A percentile compares a stretch with the other conserved stretches of the same genome.
Conservation (phyloP, 2,329 filamentous ascomycete species). For the Calonectria crousiana region DNA sequence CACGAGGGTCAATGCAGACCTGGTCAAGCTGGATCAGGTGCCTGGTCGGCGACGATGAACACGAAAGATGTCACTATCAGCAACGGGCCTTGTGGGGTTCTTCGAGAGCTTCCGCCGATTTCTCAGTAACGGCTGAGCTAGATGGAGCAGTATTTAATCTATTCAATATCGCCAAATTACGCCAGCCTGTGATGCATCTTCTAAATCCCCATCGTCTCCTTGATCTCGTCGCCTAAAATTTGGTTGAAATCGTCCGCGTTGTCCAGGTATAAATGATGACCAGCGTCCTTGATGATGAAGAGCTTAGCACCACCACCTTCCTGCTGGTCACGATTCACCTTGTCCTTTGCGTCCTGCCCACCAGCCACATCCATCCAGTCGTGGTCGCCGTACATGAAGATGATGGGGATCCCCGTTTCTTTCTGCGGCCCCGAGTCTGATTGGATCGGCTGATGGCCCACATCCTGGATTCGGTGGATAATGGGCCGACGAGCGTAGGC, state of each 20-base stretch:
- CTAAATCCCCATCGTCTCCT: neutral
- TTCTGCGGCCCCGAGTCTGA: constrained; percentile 42
- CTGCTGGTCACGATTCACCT: constrained; percentile 67
- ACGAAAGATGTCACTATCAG: neutral
- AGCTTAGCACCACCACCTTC: neutral
- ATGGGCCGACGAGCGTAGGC: constrained; percentile 91
- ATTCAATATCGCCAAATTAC: neutral
- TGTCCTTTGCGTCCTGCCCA: constrained; percentile 83
- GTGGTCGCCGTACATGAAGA: constrained; percentile 97
- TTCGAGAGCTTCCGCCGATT: neutral
- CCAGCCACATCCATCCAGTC: constrained; percentile 99
- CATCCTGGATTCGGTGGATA: constrained; percentile 87
- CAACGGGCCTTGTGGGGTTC: neutral
- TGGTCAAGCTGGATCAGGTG: neutral
- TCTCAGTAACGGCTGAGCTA: neutral
- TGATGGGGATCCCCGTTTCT: constrained; percentile 81
- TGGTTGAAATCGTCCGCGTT: neutral
- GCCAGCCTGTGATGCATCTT: neutral
- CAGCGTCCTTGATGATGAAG: neutral
- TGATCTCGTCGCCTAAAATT: neutral
- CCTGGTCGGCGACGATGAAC: neutral
- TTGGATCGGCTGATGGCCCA: constrained; percentile 78
- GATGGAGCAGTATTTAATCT: neutral
- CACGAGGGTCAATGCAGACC: neutral
- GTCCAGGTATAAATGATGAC: neutral